Base-by-base conservation (phyloP, 306 rosid species). In the Begonia fuchsioides region DNA sequence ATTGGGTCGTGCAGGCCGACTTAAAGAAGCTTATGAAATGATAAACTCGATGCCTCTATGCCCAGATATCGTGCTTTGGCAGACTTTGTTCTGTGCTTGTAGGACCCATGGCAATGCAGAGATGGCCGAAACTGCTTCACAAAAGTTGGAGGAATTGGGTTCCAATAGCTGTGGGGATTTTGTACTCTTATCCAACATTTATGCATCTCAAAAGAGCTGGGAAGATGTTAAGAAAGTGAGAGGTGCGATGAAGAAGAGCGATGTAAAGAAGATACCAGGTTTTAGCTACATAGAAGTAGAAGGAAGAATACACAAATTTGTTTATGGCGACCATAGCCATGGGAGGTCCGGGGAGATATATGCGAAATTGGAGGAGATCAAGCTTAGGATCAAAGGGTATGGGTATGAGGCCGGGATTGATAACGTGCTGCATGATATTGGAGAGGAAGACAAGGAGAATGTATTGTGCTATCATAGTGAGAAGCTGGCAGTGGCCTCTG, bases 41-140 rank as follows among this genome's bases (percentile, higher is more conserved):
- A 75, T 70, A 53, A 55, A 54, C 45, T 52, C 53, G 52, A 75
- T 75, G 81, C 74, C 71, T 13, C 47, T 57, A 47, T 59, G 26
- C 39, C 68, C 81, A 56, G 61, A 61, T 59, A 59, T 63, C 41
- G 68, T 53, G 18, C 65, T 75, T 18, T 75, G 81, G 76, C 76
- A 70, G 32, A 66, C 81, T 45, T 57, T 75, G 4, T 71, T 70
- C 12, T 73, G 73, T 11, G 76, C 71, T 18, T 75, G 71, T 53
- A 63, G 63, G 54, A 63, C 63, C 44, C 68, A 70, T 64, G 53
- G 53, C 17, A 63, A 75, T 43, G 62, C 60, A 48, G 68, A 74
- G 59, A 53, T 74, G 61, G 73, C 73, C 13, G 52, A 74, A 63
- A 53, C 57, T 55, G 68, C 80, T 26, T 62, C 69, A 17, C 54